Evolutionary conservation across 257 asterid species (phyloP), one percentile per base, ranked within the genome.

Genomic region (Primulina huaijiensis): DNA sequence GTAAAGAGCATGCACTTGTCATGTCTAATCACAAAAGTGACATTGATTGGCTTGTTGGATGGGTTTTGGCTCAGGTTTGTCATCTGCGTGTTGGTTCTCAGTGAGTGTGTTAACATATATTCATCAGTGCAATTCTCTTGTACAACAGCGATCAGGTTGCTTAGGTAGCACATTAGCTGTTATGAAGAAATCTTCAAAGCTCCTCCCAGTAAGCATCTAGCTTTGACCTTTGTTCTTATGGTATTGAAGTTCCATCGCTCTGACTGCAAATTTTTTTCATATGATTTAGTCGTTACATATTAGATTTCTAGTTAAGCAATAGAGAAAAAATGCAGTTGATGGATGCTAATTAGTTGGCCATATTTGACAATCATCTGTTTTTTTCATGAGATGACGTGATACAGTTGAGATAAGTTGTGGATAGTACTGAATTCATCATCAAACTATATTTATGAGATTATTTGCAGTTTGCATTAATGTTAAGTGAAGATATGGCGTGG

Each of bases 21-120:
- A 78, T 90, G 21, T 75, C 73, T 65, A 93, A 90, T 77, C 99
- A 93, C 85, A 83, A 77, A 81, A 90, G 99, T 80, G 99, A 93
- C 79, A 90, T 93, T 63, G 99, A 93, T 79, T 93, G 99, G 99
- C 96, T 93, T 75, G 99, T 93, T 67, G 99, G 97, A 80, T 93
- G 97, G 97, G 84, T 93, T 73, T 68, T 90, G 67, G 95, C 97
- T 76, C 99, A 93, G 99, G 99, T 93, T 68, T 66, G 78, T 61
- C 50, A 21, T 57, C 68, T 69, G 23, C 62, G 38, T 74, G 67
- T 72, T 74, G 74, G 65, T 74, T 66, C 59, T 20, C 55, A 8
- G 29, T 33, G 3, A 59, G 27, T 53, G 23, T 60, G 19, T 77
- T 75, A 70, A 46, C 57, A 34, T 69, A 12, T 31, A 3, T 63